Evolutionary conservation across 2,329 filamentous ascomycete genomes (phyloP).

Genomic region (Alternaria brassicicola): DNA sequence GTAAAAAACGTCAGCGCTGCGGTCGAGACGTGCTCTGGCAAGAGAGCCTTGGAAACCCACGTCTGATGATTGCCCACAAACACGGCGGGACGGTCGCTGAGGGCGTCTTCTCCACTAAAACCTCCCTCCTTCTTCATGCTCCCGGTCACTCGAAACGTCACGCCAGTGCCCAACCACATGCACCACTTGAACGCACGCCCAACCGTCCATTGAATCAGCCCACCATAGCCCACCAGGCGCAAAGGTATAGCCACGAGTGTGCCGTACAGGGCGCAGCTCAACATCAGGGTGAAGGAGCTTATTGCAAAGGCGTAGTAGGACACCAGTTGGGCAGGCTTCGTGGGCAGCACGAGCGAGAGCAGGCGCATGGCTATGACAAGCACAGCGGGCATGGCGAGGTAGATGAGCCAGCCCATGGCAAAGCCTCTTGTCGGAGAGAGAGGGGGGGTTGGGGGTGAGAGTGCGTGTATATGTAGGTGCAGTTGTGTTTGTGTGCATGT

Average conservation of each 20-base stretch:
- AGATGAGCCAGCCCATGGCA: slow-evolving; percentile 43
- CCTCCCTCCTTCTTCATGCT: slow-evolving; percentile 40
- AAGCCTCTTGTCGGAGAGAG: slow-evolving; percentile 4
- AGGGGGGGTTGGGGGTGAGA: background rate
- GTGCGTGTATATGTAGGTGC: slow-evolving; percentile 3
- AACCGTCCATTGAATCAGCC: slow-evolving; percentile 83
- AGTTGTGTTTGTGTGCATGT: background rate
- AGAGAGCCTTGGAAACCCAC: slow-evolving; percentile 34
- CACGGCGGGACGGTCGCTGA: slow-evolving; percentile 72
- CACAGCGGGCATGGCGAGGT: slow-evolving; percentile 34
- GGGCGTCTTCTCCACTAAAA: slow-evolving; percentile 41
- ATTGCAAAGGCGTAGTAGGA: slow-evolving; percentile 71
- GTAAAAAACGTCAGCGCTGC: slow-evolving; percentile 20
- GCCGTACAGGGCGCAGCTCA: slow-evolving; percentile 68
- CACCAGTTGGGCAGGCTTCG: slow-evolving; percentile 37
- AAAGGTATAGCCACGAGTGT: slow-evolving; percentile 75
- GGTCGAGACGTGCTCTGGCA: background rate
- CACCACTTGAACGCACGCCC: slow-evolving; percentile 79
- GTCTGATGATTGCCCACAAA: slow-evolving; percentile 96
- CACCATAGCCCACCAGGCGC: slow-evolving; percentile 71
- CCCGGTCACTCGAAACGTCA: slow-evolving; percentile 72
- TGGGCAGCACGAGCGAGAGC: slow-evolving; percentile 39
- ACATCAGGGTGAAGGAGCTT: slow-evolving; percentile 49
- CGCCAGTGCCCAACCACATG: slow-evolving; percentile 76
- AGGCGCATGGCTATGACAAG: slow-evolving; percentile 39